phyloP scores from a whole-genome alignment of 2,329 filamentous ascomycete genomes.

The Arthroderma uncinatum region DNA sequence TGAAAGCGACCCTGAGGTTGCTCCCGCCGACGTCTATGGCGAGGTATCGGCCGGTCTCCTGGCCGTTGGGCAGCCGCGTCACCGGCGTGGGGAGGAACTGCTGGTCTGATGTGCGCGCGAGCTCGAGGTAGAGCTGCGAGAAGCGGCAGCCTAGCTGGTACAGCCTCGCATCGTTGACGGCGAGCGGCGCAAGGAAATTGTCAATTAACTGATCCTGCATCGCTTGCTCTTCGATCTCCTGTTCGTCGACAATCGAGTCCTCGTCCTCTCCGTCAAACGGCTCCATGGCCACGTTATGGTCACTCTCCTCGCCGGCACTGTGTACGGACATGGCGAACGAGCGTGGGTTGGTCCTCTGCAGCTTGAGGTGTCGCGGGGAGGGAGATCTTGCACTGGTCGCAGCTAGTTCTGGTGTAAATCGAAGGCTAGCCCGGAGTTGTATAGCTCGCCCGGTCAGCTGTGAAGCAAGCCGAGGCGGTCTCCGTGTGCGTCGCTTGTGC shows the following conservation, averaged over 20 bases:
- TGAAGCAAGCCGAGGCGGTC: too few species aligned
- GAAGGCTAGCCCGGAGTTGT: too few species aligned
- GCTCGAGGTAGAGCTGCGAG: conserved; percentile 34
- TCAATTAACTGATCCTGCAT: conserved; percentile 29
- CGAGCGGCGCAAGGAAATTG: conserved; percentile 32
- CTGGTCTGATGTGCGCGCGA: conserved; percentile 36
- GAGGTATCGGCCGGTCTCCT: conserved; percentile 44
- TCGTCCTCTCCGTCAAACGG: conserved; percentile 25
- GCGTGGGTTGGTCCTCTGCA: neutral
- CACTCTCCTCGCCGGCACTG: conserved; percentile 6
- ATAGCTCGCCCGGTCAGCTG: too few species aligned
- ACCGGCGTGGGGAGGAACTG: conserved; percentile 40
- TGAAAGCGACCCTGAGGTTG: conserved; percentile 46
- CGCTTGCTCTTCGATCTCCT: conserved; percentile 18
- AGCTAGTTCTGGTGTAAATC: neutral
- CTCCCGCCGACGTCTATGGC: conserved; percentile 48
- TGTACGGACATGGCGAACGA: conserved; percentile 9
- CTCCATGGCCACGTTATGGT: conserved; percentile 10
- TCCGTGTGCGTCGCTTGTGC: too few species aligned
- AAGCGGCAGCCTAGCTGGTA: conserved; percentile 38
- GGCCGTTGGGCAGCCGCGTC: conserved; percentile 38
- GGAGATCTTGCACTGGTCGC: neutral
- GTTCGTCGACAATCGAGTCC: conserved; percentile 3
- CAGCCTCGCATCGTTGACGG: conserved; percentile 32
- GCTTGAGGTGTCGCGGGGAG: neutral